phyloP scores from a whole-genome alignment of 441 rosid species.

The Erysimum pusillum region DNA sequence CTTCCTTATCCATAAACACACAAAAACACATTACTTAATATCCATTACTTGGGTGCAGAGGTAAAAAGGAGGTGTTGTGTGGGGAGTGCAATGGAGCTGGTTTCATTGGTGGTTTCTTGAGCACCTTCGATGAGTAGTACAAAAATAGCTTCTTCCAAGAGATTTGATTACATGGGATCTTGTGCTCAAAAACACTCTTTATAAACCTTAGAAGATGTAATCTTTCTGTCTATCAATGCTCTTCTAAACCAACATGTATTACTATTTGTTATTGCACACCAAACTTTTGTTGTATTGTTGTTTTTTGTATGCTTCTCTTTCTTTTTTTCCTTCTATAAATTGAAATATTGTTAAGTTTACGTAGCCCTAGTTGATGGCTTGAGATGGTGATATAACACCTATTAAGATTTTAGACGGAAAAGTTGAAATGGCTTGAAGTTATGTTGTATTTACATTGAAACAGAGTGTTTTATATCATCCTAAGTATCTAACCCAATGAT shows the following conservation, averaged over 20 bases:
- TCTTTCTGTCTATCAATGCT: slow-evolving; percentile 30
- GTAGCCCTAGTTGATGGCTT: neutral
- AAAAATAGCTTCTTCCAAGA: slow-evolving; percentile 3
- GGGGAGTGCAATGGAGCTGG: slow-evolving; percentile 96
- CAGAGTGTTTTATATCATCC: neutral
- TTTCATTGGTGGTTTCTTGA: slow-evolving; percentile 91
- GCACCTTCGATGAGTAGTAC: slow-evolving; percentile 69
- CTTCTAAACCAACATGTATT: slow-evolving; percentile 31
- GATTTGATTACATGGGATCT: neutral
- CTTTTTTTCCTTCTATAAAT: neutral
- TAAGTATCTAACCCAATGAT: neutral
- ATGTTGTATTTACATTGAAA: neutral
- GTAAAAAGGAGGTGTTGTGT: slow-evolving; percentile 81
- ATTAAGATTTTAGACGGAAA: neutral
- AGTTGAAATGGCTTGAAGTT: neutral
- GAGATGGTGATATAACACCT: neutral
- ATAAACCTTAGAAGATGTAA: slow-evolving; percentile 24
- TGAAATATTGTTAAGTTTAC: slow-evolving; percentile 10
- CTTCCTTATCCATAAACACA: neutral
- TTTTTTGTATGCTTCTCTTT: neutral
- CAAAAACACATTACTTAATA: neutral
- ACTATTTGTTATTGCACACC: slow-evolving; percentile 34
- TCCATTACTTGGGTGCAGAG: slow-evolving; percentile 49
- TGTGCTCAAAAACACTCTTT: slow-evolving; percentile 18
- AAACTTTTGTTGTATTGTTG: slow-evolving; percentile 21